These are phyloP conservation scores for Chaetomiaceae sp. DNA, from an alignment of 2,329 filamentous ascomycete genomes.

Conservation along the genomic window DNA sequence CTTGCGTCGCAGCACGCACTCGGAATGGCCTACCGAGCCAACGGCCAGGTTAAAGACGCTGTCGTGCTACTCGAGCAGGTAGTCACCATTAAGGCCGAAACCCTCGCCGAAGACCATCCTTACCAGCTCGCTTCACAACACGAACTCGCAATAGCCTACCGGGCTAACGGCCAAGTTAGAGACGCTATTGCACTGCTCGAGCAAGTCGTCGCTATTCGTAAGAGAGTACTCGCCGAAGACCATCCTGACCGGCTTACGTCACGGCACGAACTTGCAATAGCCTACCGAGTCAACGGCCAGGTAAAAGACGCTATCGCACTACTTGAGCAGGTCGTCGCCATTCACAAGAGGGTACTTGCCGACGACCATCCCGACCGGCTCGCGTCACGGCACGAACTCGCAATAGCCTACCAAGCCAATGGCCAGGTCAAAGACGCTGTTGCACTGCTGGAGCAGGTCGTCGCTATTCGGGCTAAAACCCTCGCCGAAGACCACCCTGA, in stretches of 20 bases:
- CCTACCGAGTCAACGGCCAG: not conserved
- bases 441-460: too few relatives aligned
- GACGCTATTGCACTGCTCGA: conserved; percentile 21
- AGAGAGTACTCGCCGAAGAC: not conserved
- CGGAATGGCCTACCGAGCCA: not conserved
- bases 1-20: conserved; percentile 13
- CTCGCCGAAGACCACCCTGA: too few relatives aligned
- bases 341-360: not conserved
- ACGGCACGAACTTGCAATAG: not conserved
- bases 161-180: conserved; percentile 19
- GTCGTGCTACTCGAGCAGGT: too few relatives aligned
- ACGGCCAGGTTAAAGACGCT: too few relatives aligned
- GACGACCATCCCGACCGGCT: not conserved
- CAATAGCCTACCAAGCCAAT: not conserved
- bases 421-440: too few relatives aligned
- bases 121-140: too few relatives aligned
- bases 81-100: too few relatives aligned
- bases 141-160: conserved; percentile 19
- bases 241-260: not conserved
- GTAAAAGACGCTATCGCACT: conserved; percentile 19
- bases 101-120: too few relatives aligned
- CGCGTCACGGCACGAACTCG: not conserved
- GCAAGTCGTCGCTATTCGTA: conserved; percentile 11
- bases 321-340: conserved; percentile 15
- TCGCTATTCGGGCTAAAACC: too few relatives aligned